A percentile compares a stretch with the other conserved stretches of the same genome.
These are phyloP conservation scores for Sporothrix pallida DNA, from an alignment of 2,329 filamentous ascomycete genomes.

Conservation along the genomic window DNA sequence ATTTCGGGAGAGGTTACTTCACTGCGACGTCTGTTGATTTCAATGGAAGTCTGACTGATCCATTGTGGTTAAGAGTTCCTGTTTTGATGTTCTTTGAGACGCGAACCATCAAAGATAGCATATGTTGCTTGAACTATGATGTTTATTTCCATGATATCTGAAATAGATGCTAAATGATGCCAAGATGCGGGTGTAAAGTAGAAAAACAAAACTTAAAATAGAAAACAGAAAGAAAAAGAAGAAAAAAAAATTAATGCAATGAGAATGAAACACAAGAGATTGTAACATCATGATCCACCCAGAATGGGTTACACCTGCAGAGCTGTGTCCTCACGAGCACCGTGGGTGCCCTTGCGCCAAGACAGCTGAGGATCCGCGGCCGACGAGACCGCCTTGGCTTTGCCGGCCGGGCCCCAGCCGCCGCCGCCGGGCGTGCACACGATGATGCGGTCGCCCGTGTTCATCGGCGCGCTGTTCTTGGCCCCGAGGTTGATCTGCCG, in stretches of 20 bases:
- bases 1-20: neutral
- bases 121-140: too few relatives aligned
- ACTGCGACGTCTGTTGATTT: neutral
- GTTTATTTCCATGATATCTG: too few relatives aligned
- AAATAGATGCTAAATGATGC: too few relatives aligned
- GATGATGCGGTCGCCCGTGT: conserved; percentile 77
- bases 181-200: too few relatives aligned
- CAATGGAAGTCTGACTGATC: neutral
- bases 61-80: too few relatives aligned
- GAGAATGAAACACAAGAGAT: neutral
- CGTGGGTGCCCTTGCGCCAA: conserved; percentile 64
- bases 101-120: too few relatives aligned
- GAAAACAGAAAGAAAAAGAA: neutral
- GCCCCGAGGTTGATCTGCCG: conserved; percentile 74
- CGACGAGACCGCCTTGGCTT: conserved; percentile 57
- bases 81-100: too few relatives aligned
- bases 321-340: conserved; percentile 59
- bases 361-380: conserved; percentile 59
- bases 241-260: neutral
- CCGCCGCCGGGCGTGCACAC: conserved; percentile 79
- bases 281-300: neutral
- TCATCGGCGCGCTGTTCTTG: conserved; percentile 81
- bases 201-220: too few relatives aligned
- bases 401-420: conserved; percentile 70
- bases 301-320: neutral